These are phyloP conservation scores for Fraxinus latifolia DNA, from an alignment of 305 asterid genomes.

Conservation along the genomic window DNA sequence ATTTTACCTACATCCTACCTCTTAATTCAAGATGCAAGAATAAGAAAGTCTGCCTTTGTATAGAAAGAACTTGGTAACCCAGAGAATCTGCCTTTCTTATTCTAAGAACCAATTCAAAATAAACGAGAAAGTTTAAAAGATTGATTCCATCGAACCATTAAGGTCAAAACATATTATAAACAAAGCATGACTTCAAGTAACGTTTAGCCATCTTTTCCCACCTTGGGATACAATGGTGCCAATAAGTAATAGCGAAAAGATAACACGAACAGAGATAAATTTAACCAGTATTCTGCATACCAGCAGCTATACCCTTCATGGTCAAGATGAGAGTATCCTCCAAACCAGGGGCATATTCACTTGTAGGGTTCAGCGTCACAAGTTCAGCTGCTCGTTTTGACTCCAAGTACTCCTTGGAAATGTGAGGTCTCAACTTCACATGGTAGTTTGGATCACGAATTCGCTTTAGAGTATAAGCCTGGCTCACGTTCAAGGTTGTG, in stretches of 20 bases:
- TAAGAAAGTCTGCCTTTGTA: neutral
- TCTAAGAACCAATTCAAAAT: neutral
- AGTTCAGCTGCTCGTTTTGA: conserved; percentile 68
- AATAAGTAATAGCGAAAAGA: neutral
- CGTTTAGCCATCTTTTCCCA: neutral
- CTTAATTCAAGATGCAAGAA: neutral
- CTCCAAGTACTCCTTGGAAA: conserved; percentile 61
- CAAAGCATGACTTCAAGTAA: neutral
- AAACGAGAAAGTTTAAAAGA: neutral
- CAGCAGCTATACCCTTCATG: conserved; percentile 99
- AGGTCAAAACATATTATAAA: neutral
- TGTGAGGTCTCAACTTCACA: conserved; percentile 78
- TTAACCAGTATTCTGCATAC: conserved; percentile 95
- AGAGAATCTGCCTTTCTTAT: neutral
- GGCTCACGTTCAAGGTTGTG: conserved; percentile 78
- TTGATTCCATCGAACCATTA: neutral
- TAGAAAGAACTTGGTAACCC: neutral
- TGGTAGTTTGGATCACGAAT: conserved; percentile 79
- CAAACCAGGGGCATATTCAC: conserved; percentile 93
- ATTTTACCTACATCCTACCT: neutral
- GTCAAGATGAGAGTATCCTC: conserved; percentile 95
- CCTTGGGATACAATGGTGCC: neutral
- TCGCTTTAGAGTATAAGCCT: conserved; percentile 80
- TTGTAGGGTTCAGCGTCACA: conserved; percentile 69
- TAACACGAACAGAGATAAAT: neutral